phyloP scores from a whole-genome alignment of 805 yeast genomes.

The Saccharomyces mikatae region DNA sequence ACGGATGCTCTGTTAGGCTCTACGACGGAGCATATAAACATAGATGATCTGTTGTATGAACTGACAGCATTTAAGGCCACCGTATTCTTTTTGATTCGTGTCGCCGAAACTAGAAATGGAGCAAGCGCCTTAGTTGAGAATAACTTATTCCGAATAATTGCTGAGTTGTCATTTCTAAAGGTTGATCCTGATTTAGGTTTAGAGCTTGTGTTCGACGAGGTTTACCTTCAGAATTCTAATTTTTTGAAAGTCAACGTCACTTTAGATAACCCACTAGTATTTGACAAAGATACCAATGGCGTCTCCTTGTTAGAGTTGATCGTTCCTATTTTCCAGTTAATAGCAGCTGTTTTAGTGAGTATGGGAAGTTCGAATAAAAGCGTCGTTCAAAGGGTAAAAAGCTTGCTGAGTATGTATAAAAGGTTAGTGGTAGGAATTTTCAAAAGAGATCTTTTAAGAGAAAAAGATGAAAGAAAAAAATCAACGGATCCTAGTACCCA shows the following conservation, averaged over 20 bases:
- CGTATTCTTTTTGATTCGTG: constrained; percentile 57
- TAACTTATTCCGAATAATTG: constrained; percentile 58
- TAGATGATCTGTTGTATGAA: constrained; percentile 59
- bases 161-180: constrained; percentile 45
- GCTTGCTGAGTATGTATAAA: constrained; percentile 44
- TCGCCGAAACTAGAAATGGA: constrained; percentile 71
- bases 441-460: constrained; percentile 44
- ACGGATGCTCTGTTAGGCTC: constrained; percentile 54
- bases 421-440: constrained; percentile 53
- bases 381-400: constrained; percentile 45
- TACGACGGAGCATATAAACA: constrained; percentile 33
- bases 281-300: constrained; percentile 25
- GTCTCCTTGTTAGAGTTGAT: constrained; percentile 60
- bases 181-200: constrained; percentile 79
- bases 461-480: constrained; percentile 22
- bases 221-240: constrained; percentile 23
- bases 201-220: constrained; percentile 39
- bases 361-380: constrained; percentile 69
- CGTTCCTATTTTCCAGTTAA: constrained; percentile 65
- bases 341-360: constrained; percentile 58
- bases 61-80: constrained; percentile 69
- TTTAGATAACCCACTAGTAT: constrained; percentile 42
- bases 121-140: constrained; percentile 69
- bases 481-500: constrained; percentile 13
- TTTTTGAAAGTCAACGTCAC: constrained; percentile 40